Conservation (phyloP, 2,329 filamentous ascomycete genomes). For the Eutypa lata region DNA sequence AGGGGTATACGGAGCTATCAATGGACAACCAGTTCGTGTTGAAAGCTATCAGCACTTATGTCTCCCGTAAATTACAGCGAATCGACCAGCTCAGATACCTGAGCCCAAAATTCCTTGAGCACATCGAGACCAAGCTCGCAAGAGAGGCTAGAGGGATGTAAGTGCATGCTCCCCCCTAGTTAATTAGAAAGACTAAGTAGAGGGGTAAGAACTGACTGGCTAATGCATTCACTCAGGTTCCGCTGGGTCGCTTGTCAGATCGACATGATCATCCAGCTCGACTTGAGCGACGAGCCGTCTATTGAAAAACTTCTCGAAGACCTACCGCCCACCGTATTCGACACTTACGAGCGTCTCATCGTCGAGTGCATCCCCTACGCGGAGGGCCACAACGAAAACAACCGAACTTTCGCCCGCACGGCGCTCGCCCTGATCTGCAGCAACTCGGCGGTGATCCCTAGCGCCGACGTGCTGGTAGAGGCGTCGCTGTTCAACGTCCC, state of each 20-base stretch:
- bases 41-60: constrained; percentile 21
- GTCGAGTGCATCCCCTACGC: constrained; percentile 8
- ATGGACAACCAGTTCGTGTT: constrained; percentile 25
- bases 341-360: constrained; percentile 24
- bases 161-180: constrained; percentile 4
- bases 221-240: constrained; percentile 15
- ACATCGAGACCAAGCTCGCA: constrained; percentile 13
- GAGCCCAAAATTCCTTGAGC: constrained; percentile 5
- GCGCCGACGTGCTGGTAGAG: constrained; percentile 20
- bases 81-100: constrained; percentile 5
- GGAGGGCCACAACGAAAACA: not conserved
- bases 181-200: not conserved
- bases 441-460: constrained; percentile 15
- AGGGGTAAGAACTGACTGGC: not conserved
- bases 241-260: constrained; percentile 26
- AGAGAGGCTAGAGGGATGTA: constrained; percentile 23
- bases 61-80: constrained; percentile 12
- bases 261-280: constrained; percentile 18
- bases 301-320: constrained; percentile 11
- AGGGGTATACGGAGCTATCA: constrained; percentile 11
- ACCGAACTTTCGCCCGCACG: constrained; percentile 20
- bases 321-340: constrained; percentile 21
- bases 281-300: constrained; percentile 4
- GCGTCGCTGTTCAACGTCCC: constrained; percentile 21
- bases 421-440: constrained; percentile 25